A percentile compares a stretch with the other conserved stretches of the same genome.
These are phyloP conservation scores for Picocystis sp. DNA, from an alignment of 163 green algal genomes.

Conservation along the genomic window DNA sequence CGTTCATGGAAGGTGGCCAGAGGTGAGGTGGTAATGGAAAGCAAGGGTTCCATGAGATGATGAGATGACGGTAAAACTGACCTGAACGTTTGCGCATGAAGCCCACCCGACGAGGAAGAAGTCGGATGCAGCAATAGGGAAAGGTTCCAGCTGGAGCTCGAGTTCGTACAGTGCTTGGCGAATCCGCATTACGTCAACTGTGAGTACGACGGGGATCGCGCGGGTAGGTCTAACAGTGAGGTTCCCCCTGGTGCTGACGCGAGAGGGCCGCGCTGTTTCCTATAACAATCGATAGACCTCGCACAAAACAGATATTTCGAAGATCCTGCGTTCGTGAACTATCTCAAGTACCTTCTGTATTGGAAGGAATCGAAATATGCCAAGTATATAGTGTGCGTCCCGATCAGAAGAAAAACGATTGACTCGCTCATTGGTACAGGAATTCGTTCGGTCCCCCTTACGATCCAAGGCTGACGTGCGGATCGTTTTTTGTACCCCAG, in stretches of 20 bases:
- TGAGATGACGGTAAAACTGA: no score
- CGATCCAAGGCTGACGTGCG: background rate
- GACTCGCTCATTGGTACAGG: background rate
- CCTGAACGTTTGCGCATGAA: no score
- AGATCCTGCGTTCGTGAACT: conserved; percentile 61
- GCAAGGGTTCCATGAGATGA: no score
- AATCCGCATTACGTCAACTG: conserved; percentile 85
- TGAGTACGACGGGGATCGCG: conserved; percentile 20
- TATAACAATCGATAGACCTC: conserved; percentile 36
- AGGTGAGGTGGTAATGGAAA: no score
- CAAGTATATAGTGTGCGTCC: conserved; percentile 48
- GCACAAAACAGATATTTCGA: conserved; percentile 71
- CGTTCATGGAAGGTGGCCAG: no score
- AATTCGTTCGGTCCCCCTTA: background rate
- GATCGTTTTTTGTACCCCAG: conserved; percentile 22
- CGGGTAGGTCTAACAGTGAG: background rate
- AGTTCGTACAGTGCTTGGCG: conserved; percentile 66
- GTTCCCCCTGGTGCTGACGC: conserved; percentile 1
- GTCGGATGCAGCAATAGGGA: conserved; percentile 25
- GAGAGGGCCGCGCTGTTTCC: conserved; percentile 3
- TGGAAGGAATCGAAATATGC: conserved; percentile 67
- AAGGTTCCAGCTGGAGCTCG: conserved; percentile 61
- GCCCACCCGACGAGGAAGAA: background rate
- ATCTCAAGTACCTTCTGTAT: conserved; percentile 84
- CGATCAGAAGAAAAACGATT: background rate